Evolutionary conservation across 768 basidiomycete species (phyloP).

Genomic region (Lactarius tabidus): DNA sequence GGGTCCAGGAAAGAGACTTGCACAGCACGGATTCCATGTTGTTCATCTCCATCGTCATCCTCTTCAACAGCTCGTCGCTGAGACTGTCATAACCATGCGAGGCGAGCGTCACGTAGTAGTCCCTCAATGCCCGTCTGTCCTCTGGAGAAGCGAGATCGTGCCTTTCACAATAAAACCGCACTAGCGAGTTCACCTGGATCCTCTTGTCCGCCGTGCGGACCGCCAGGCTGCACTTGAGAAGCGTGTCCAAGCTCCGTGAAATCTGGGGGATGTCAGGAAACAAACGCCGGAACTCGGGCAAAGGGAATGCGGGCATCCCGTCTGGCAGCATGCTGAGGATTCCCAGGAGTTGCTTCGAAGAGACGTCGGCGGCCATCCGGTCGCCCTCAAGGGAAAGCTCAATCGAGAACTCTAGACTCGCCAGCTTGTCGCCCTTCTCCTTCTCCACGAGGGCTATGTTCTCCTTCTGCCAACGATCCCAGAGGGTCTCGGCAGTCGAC

Average conservation of each 20-base stretch:
- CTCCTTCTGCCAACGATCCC: conserved; percentile 21
- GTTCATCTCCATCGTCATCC: conserved; percentile 19
- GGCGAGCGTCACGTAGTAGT: conserved; percentile 17
- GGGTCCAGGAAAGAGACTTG: conserved; percentile 12
- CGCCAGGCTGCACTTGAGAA: conserved; percentile 15
- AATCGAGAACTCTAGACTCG: conserved; percentile 19
- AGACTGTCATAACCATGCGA: conserved; percentile 18
- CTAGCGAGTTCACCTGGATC: conserved; percentile 22
- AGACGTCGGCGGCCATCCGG: conserved; percentile 12
- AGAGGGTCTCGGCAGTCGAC: conserved; percentile 16
- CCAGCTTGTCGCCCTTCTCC: conserved; percentile 14
- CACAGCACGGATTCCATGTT: conserved; percentile 17
- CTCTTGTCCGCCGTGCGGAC: conserved; percentile 10
- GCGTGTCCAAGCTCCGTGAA: conserved; percentile 14
- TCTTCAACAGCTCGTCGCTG: conserved; percentile 6
- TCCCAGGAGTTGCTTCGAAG: conserved; percentile 12
- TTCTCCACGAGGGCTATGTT: conserved; percentile 17
- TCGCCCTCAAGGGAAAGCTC: conserved; percentile 17
- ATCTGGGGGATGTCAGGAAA: conserved; percentile 10
- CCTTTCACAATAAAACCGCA: conserved; percentile 16
- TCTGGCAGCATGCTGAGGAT: conserved; percentile 17
- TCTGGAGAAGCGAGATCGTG: not conserved
- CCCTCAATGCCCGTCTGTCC: conserved; percentile 9
- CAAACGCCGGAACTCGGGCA: not conserved
- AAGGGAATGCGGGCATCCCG: conserved; percentile 9